Base-by-base conservation (phyloP, 495 filamentous ascomycete species). In the Margaritispora aquatica region DNA sequence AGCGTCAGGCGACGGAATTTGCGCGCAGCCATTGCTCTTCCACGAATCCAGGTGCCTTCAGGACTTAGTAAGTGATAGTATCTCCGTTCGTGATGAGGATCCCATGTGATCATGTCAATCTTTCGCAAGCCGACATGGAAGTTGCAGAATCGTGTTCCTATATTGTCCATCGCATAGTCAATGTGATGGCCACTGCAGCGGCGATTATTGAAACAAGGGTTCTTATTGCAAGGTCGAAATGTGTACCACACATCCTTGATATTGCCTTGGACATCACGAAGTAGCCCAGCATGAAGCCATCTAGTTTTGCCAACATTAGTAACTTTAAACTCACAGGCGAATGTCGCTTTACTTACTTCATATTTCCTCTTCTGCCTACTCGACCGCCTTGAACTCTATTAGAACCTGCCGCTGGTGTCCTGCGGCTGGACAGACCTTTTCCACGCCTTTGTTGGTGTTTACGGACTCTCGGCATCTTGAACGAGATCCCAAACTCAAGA, bases 231-330 rank as follows among this genome's bases (percentile, higher is more conserved):
- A 11, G 13, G 17, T 23, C 8, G 9, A 21, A 63, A 63, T 0
- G 55, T 20, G 29, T 58, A 63, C 36, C 36, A 63, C 11, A 58
- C 55, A 19, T 63, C 34, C 0, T 29, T 36, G 41, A 21, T 21
- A 7, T 48, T 20, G 0, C 15, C 17, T 1, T 50, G 20, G 0
- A 20, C n/a, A 36, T 58, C 50, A 2, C 5, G 15, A 10, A 38
- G 38, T 8, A 58, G 29, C n/a, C 60, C 60, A 31, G 55, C 55
- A 24, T 58, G 47, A 15, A 58, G 44, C 55, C 55, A 58, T 10
- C 55, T 58, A 44, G 2, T 15, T 5, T 34, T 5, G 29, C 13
- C 5, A 34, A 34, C 13, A 13, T 34, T 13, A 44, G 38, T 15
- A 2, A 44, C 10, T 44, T 2, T 15, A 17, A 44, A 7, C 13